Evolutionary conservation across 345 rosid species (phyloP).

Genomic region (Eucalyptus sp.): DNA sequence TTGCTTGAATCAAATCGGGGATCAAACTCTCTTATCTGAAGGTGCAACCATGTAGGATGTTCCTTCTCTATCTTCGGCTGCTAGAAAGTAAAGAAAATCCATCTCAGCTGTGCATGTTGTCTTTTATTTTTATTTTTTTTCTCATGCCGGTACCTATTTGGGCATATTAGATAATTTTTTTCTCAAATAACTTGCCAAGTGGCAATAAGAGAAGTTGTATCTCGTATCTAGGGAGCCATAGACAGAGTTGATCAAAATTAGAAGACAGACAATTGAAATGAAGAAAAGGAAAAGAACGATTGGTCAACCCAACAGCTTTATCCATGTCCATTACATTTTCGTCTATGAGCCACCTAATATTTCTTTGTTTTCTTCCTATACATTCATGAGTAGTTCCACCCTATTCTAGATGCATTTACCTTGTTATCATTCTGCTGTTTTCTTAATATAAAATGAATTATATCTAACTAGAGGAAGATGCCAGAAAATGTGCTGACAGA

Average conservation of each 20-base stretch:
- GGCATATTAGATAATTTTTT: not conserved
- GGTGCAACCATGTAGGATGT: conserved; percentile 52
- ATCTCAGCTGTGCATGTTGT: not conserved
- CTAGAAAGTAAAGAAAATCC: not conserved
- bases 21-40: conserved; percentile 43
- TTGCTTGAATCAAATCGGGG: conserved; percentile 17
- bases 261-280: not conserved
- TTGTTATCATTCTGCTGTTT: not conserved
- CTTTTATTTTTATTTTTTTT: not conserved
- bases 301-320: not conserved
- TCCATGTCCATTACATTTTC: not conserved
- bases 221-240: not conserved
- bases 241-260: not conserved
- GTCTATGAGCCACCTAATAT: not conserved
- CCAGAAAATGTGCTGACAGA: not conserved
- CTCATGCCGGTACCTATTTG: not conserved
- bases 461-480: not conserved
- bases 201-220: not conserved
- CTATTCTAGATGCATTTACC: not conserved
- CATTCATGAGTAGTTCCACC: not conserved
- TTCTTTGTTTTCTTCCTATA: not conserved
- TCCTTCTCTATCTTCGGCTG: conserved; percentile 50
- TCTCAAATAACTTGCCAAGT: not conserved
- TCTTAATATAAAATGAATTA: not conserved
- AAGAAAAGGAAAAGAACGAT: not conserved